Conservation (phyloP, 2,329 filamentous ascomycete species). For the Nemania abortiva region DNA sequence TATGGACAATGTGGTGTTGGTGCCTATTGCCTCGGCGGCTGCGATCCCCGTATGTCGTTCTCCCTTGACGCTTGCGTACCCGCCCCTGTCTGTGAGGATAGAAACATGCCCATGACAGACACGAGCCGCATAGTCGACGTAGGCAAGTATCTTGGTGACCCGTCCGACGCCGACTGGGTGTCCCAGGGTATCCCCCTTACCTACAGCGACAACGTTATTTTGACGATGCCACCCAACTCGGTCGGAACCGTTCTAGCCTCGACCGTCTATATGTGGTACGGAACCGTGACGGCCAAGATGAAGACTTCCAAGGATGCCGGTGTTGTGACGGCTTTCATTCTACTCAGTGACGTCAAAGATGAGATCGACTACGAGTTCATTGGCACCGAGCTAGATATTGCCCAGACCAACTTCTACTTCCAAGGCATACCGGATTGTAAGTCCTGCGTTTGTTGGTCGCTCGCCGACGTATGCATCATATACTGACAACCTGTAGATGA, state of each 20-base stretch:
- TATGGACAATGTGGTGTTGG: slow-evolving; percentile 94
- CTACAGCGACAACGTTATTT: slow-evolving; percentile 76
- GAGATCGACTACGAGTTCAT: slow-evolving; percentile 98
- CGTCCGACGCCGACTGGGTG: slow-evolving; percentile 86
- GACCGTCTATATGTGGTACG: slow-evolving; percentile 96
- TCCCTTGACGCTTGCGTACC: slow-evolving; percentile 87
- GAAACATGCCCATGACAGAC: slow-evolving; percentile 78
- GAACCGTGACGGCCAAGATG: slow-evolving; percentile 86
- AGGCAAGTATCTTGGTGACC: slow-evolving; percentile 86
- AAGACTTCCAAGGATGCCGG: slow-evolving; percentile 87
- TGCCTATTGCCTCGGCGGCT: slow-evolving; percentile 95
- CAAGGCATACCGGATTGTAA: slow-evolving; percentile 92
- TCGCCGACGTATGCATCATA: background rate
- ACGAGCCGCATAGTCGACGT: slow-evolving; percentile 78
- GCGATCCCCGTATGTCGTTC: slow-evolving; percentile 88
- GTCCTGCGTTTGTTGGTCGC: slow-evolving; percentile 48
- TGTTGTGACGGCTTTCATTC: slow-evolving; percentile 97
- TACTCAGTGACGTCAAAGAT: slow-evolving; percentile 95
- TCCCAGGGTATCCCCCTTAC: slow-evolving; percentile 79
- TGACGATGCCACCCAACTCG: slow-evolving; percentile 90
- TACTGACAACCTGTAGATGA: slow-evolving; percentile 66
- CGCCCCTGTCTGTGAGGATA: slow-evolving; percentile 81
- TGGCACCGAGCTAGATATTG: slow-evolving; percentile 79
- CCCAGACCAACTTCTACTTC: slow-evolving; percentile 97
- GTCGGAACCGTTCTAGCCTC: slow-evolving; percentile 88